A percentile compares a stretch with the other conserved stretches of the same genome.
Conservation (phyloP, 176 grass and related monocot genomes). For the Olyra latifolia region DNA sequence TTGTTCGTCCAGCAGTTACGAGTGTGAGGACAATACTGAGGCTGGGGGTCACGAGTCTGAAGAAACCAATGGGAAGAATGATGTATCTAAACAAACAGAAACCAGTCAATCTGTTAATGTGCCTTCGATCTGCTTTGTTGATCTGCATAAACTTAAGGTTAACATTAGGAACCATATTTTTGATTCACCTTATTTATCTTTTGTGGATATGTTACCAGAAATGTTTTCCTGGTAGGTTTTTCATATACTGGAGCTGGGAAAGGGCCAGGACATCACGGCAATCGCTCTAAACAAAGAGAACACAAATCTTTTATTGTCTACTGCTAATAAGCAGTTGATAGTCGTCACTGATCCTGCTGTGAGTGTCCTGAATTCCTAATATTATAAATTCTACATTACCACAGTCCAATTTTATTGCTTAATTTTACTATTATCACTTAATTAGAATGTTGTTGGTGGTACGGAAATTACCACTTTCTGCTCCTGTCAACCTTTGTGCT, state of each 20-base stretch:
- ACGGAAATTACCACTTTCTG: not conserved
- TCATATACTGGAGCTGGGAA: conserved; percentile 61
- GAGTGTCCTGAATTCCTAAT: conserved; percentile 43
- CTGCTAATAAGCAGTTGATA: conserved; percentile 81
- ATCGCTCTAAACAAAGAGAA: conserved; percentile 92
- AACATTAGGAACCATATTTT: conserved; percentile 22
- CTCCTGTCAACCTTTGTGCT: conserved; percentile 23
- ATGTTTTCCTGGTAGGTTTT: conserved; percentile 58
- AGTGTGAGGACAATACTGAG: conserved; percentile 39
- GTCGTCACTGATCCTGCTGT: conserved; percentile 93
- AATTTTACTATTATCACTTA: not conserved
- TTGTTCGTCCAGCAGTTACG: conserved; percentile 48
- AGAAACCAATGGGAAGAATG: conserved; percentile 17
- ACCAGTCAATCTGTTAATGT: conserved; percentile 53
- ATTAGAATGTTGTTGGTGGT: conserved; percentile 16
- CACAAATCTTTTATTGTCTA: conserved; percentile 93
- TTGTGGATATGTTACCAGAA: conserved; percentile 18
- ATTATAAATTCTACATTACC: not conserved
- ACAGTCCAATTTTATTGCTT: not conserved
- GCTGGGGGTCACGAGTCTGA: conserved; percentile 31
- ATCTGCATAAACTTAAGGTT: conserved; percentile 94
- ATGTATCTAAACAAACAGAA: conserved; percentile 33
- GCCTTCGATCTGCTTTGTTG: conserved; percentile 90
- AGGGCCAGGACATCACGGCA: conserved; percentile 74
- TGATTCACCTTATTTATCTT: conserved; percentile 4